Base-by-base conservation (phyloP, 2,329 filamentous ascomycete species). In the Fusarium poae region DNA sequence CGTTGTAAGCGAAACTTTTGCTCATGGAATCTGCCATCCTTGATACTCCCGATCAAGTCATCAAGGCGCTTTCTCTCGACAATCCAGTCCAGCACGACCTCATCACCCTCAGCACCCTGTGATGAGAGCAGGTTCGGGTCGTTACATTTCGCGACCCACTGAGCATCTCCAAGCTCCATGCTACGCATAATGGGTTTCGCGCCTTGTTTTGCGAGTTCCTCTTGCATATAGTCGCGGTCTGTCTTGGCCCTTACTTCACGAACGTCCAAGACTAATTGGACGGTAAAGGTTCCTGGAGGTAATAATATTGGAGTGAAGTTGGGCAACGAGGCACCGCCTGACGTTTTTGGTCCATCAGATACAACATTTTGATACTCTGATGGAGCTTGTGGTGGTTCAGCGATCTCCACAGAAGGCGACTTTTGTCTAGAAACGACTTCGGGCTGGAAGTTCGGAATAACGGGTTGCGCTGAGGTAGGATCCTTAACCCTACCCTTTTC, bases 31-130 rank as follows among this genome's bases (percentile, higher is more conserved):
- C 92, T 88, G 2, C 92, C 91, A 66, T 95, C 92, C 77, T 92
- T 93, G 79, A 96, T 93, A 65, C 91, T 94, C 51, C 85, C 82
- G n/a, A 95, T 85, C 46, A 96, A 81, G 76, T 96, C 92, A 74
- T 95, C 92, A 0, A 94, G 84, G 11, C 92, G 85, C 76, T 96
- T 96, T 64, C 92, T 86, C 79, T 96, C 92, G 2, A 94, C 86
- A 44, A 96, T 92, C 84, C 90, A 93, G 77, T 95, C 92, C 6
- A 96, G 82, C 46, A 93, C 88, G 15, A 95, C 79, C 76, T 94
- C 92, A 61, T 88, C 85, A 18, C 90, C 88, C 73, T 90, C 87
- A 3, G 82, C 81, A 15, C 90, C 90, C 51, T 86, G 80, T 6
- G 81, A 82, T 3, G 83, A 72, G 7, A 93, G 82, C 29, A 88